These are phyloP conservation scores for Pythium insidiosum DNA, from an alignment of 352 stramenopile genomes.

Conservation along the genomic window DNA sequence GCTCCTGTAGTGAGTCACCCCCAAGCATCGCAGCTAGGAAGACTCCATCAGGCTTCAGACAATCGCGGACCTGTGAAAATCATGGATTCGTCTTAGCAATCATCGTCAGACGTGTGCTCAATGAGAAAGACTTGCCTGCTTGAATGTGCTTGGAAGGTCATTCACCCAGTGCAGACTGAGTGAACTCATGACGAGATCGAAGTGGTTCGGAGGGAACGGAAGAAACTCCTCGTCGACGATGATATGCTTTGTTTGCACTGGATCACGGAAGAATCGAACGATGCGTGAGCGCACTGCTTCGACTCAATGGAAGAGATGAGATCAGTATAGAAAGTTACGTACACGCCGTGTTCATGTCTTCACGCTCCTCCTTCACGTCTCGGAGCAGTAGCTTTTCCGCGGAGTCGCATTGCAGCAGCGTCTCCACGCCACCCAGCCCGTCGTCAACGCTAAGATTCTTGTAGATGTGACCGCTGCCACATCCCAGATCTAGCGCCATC, in stretches of 20 bases:
- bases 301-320: no score
- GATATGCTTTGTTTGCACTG: conserved; percentile 69
- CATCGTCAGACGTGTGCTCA: no score
- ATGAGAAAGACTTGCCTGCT: conserved; percentile 44
- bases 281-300: no score
- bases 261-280: neutral
- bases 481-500: conserved; percentile 68
- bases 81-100: neutral
- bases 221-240: conserved; percentile 91
- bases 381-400: conserved; percentile 70
- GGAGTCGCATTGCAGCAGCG: conserved; percentile 74
- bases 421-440: conserved; percentile 61
- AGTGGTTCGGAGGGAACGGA: conserved; percentile 92
- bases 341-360: conserved; percentile 13
- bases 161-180: conserved; percentile 97
- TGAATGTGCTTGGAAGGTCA: conserved; percentile 88
- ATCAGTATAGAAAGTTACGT: no score
- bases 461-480: conserved; percentile 76
- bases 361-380: conserved; percentile 25
- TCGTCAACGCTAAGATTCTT: conserved; percentile 71
- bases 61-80: conserved; percentile 51
- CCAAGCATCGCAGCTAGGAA: conserved; percentile 96
- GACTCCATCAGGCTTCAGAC: conserved; percentile 94
- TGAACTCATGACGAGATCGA: conserved; percentile 95
- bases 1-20: conserved; percentile 92